Base-by-base conservation (phyloP, 2,329 filamentous ascomycete species). In the Fusarium oligoseptatum region DNA sequence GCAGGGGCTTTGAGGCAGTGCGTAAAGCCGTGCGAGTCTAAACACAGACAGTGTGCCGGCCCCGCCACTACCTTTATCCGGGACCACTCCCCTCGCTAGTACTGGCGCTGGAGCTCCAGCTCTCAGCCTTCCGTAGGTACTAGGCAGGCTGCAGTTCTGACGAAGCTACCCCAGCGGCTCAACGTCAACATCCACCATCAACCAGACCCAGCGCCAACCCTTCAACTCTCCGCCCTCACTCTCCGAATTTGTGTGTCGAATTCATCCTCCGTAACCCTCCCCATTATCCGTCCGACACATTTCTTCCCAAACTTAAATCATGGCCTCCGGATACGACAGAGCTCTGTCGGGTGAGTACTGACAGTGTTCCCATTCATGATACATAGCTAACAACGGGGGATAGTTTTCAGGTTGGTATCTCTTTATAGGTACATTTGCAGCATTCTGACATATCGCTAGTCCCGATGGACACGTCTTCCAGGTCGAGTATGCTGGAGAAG, bases 381-480 rank as follows among this genome's bases (percentile, higher is more conserved):
- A 82, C 77, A 78, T 80, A 80, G 82, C 87, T 90, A 86, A 90
- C 83, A 72, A 52, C 76, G 73, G 67, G 77, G 75, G 82, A 76
- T 80, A 97, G 95, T 98, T 83, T 98, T 98, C 86, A 95, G 93
- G 93, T 94, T 87, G 77, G 87, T 71, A 24, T 24, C 58, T 62
- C 60, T 72, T 12, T 27, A 52, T 15, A 15, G 45, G 24, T 55
- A 12, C 4, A 14, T 29, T 27, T 56, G 7, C 36, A 56, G 34
- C 75, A 79, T 24, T 39, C 87, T 92, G 84, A 92, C 82, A 43
- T n/a, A 57, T 57, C 22, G 67, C 58, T 82, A 98, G 96, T 91
- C 97, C 97, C 81, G 97, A 99, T 87, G 97, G 97, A 86, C 97
- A 99, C 88, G 97, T 99, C 81, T 99, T 99, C 88, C 97, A 99